phyloP scores from a whole-genome alignment of 495 filamentous ascomycete species.

The Penicillium nucicola region DNA sequence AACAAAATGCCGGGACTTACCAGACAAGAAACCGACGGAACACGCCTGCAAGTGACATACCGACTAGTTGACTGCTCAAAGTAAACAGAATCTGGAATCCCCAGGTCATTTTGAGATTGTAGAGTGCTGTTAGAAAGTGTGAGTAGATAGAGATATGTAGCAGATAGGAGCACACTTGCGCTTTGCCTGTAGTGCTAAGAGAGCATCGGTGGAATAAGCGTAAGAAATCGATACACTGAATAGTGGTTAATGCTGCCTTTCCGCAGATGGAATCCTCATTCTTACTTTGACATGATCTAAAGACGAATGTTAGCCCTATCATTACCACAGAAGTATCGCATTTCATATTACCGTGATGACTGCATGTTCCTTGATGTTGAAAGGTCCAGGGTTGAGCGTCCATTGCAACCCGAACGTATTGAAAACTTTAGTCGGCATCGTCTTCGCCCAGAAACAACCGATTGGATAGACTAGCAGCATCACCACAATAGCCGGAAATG shows the following conservation, averaged over 20 bases:
- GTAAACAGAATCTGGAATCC: conserved; percentile 58
- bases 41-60: conserved; percentile 63
- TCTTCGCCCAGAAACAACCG: conserved; percentile 47
- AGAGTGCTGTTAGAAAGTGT: conserved; percentile 42
- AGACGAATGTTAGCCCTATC: not conserved
- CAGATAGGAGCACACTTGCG: conserved; percentile 42
- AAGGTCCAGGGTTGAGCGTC: conserved; percentile 60
- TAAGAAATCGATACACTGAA: conserved; percentile 19
- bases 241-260: not conserved
- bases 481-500: conserved; percentile 55
- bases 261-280: conserved; percentile 10
- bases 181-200: conserved; percentile 17
- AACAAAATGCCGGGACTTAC: conserved; percentile 2
- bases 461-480: conserved; percentile 64
- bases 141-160: not conserved
- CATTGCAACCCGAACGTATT: conserved; percentile 51
- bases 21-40: conserved; percentile 60
- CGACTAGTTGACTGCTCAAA: conserved; percentile 60
- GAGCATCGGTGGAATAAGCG: conserved; percentile 23
- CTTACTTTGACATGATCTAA: conserved; percentile 24
- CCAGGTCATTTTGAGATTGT: conserved; percentile 59
- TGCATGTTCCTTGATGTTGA: conserved; percentile 68
- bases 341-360: conserved; percentile 59
- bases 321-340: not conserved
- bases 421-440: conserved; percentile 46